Conservation (phyloP, 2,329 filamentous ascomycete genomes). For the Neopestalotiopsis rosae region DNA sequence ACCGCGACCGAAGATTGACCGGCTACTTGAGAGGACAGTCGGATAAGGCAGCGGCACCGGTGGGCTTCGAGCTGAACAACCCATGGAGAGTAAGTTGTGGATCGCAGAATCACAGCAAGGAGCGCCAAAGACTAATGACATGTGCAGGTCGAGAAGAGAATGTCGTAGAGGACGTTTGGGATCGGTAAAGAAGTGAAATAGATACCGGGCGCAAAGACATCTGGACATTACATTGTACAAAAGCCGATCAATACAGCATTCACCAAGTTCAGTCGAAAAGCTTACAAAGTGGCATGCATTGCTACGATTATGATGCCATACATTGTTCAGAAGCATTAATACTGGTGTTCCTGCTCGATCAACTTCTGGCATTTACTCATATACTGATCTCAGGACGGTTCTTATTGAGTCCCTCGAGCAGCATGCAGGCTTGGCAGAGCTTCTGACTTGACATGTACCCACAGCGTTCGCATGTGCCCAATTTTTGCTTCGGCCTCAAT, state of each 20-base stretch:
- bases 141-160: slow-evolving; percentile 56
- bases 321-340: slow-evolving; percentile 6
- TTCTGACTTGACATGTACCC: slow-evolving; percentile 95
- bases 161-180: slow-evolving; percentile 42
- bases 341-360: background rate
- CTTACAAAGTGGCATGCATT: slow-evolving; percentile 4
- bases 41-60: slow-evolving; percentile 58
- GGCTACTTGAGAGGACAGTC: slow-evolving; percentile 63
- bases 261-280: background rate
- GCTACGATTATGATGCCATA: slow-evolving; percentile 3
- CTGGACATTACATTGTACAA: slow-evolving; percentile 19
- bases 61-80: slow-evolving; percentile 67
- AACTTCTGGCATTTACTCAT: slow-evolving; percentile 34
- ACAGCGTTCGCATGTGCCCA: slow-evolving; percentile 85
- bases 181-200: slow-evolving; percentile 16
- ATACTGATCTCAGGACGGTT: slow-evolving; percentile 65
- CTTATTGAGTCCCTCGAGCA: slow-evolving; percentile 92
- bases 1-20: slow-evolving; percentile 66
- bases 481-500: slow-evolving; percentile 65
- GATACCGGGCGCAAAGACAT: slow-evolving; percentile 1
- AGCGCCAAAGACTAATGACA: slow-evolving; percentile 24
- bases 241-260: slow-evolving; percentile 14
- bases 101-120: slow-evolving; percentile 12
- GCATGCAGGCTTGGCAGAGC: slow-evolving; percentile 90
- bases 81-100: slow-evolving; percentile 61